Evolutionary conservation across 495 filamentous ascomycete genomes (phyloP).

Genomic region (Mycothermus thermophilus): DNA sequence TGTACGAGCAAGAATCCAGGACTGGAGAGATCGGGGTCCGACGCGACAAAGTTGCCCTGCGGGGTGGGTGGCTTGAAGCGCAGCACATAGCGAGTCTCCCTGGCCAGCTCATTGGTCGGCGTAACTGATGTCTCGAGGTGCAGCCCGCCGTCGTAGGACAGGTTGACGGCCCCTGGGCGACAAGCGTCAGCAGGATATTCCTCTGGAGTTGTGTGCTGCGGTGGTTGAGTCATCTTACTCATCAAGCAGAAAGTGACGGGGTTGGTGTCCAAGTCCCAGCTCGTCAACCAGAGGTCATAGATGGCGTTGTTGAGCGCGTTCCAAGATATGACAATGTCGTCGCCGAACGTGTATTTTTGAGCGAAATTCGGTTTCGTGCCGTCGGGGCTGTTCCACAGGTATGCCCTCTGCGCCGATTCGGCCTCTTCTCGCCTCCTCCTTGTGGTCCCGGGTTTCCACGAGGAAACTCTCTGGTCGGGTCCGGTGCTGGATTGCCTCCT

Average conservation of each 20-base stretch:
- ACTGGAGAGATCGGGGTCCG: constrained; percentile 6
- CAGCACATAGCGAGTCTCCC: constrained; percentile 5
- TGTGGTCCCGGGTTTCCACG: too few relatives aligned
- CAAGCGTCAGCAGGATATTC: neutral
- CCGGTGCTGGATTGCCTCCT: too few relatives aligned
- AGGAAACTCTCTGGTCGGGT: too few relatives aligned
- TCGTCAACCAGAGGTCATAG: constrained; percentile 13
- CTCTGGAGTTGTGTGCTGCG: neutral
- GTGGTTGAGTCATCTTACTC: constrained; percentile 5
- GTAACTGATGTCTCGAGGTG: constrained; percentile 5
- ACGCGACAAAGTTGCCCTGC: constrained; percentile 1
- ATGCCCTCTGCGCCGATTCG: neutral
- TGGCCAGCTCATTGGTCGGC: neutral
- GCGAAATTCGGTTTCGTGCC: constrained; percentile 8
- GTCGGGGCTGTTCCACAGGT: constrained; percentile 9
- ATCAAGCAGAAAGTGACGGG: constrained; percentile 6
- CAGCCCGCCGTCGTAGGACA: constrained; percentile 8
- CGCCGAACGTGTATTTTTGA: constrained; percentile 5
- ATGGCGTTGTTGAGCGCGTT: constrained; percentile 13
- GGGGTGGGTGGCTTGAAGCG: constrained; percentile 10
- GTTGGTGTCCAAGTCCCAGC: constrained; percentile 4
- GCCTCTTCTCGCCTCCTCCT: neutral
- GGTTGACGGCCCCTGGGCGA: constrained; percentile 7
- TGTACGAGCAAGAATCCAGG: constrained; percentile 6
- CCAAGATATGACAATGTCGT: constrained; percentile 13